Base-by-base conservation (phyloP, 441 rosid species). In the Eutrema salsugineum region DNA sequence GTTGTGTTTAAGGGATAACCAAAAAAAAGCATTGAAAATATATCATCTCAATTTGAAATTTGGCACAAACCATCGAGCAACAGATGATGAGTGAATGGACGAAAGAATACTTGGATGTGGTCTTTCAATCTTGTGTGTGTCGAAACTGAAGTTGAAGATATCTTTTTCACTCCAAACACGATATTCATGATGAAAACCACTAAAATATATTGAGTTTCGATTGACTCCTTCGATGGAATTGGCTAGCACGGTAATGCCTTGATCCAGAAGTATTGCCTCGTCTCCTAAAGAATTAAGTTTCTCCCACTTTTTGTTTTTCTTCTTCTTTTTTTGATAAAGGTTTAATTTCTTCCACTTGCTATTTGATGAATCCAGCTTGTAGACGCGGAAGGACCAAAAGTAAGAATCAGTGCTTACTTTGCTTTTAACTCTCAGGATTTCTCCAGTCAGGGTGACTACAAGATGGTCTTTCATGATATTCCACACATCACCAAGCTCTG, bases 211-310 rank as follows among this genome's bases (percentile, higher is more conserved):
- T 46, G 68, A 63, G 8, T 63, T 63, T 16, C 32, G 17, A 1
- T 63, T 0, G 8, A 63, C 0, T 46, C 56, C 68, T 63, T 32
- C 27, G 8, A 3, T 63, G 44, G 14, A 0, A 1, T 12, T 63
- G 16, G 55, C 68, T 17, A 17, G 19, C 15, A 63, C 17, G 7
- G 68, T 63, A 44, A 46, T 46, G 46, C 68, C 43, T 32, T 6
- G 68, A 63, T 63, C 32, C 50, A 63, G 7, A 63, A 63, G 55
- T 47, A 63, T 46, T 30, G 55, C 30, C 5, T 46, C 55, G 55
- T 63, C 68, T 24, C 27, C 27, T 0, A 24, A 24, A 24, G 27
- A 24, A 24, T 3, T 24, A 24, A 24, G 27, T 24, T 24, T 24
- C 27, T 24, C 27, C 27, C 27, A 24, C n/a, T n/a, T n/a, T n/a